phyloP scores from a whole-genome alignment of 202 grass and related monocot genomes.

The Digitaria exilis region DNA sequence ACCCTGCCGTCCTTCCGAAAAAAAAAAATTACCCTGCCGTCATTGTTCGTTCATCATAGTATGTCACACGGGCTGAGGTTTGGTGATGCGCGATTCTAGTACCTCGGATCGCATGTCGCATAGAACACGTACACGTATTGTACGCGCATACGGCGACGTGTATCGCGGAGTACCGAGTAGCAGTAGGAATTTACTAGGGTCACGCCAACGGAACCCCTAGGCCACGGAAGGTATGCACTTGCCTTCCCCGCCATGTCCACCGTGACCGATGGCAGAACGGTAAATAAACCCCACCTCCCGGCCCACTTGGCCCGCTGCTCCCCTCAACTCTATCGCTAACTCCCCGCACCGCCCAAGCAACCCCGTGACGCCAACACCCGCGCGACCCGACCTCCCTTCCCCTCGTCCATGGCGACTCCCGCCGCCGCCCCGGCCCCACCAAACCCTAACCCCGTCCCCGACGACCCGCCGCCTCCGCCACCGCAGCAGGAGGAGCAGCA shows the following conservation, averaged over 20 bases:
- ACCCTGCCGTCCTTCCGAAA: neutral
- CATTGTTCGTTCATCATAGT: neutral
- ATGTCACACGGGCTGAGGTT: neutral
- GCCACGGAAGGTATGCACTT: constrained; percentile 35
- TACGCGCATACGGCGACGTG: neutral
- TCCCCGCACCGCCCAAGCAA: neutral
- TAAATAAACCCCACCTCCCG: neutral
- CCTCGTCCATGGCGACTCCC: constrained; percentile 41
- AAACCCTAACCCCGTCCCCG: constrained; percentile 48
- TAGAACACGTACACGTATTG: too few species aligned
- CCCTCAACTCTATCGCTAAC: neutral
- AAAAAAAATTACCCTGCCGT: neutral
- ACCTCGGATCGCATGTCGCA: neutral
- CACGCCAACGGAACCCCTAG: too few species aligned
- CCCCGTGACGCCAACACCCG: neutral
- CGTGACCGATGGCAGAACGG: neutral
- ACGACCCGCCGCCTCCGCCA: neutral
- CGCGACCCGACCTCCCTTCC: neutral
- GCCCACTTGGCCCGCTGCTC: neutral
- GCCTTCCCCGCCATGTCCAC: constrained; percentile 24
- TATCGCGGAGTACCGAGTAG: neutral
- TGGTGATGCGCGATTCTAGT: too few species aligned
- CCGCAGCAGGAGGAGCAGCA: neutral
- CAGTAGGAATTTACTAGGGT: neutral
- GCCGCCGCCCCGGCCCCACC: constrained; percentile 28